Conservation (phyloP, 2,329 filamentous ascomycete species). For the Nannizzia gypsea region DNA sequence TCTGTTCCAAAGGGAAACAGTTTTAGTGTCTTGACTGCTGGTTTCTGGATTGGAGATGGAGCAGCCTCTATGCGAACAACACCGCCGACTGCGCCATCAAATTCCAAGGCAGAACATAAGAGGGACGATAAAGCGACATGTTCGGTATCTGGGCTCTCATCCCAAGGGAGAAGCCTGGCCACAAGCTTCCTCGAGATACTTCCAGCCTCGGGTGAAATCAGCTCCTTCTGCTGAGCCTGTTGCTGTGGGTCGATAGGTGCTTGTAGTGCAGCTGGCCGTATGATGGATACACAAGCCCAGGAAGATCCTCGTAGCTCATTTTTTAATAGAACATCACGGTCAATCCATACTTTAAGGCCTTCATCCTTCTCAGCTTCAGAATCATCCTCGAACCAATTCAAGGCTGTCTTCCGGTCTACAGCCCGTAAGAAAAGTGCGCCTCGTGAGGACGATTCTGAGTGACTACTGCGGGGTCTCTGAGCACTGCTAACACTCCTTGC, state of each 20-base stretch:
- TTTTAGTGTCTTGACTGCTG: slow-evolving; percentile 56
- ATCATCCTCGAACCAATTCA: slow-evolving; percentile 68
- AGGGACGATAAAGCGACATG: slow-evolving; percentile 67
- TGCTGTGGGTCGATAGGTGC: slow-evolving; percentile 57
- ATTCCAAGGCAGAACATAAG: slow-evolving; percentile 62
- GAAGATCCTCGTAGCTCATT: slow-evolving; percentile 63
- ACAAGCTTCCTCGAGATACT: slow-evolving; percentile 56
- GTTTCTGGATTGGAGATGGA: slow-evolving; percentile 56
- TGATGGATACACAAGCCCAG: slow-evolving; percentile 73
- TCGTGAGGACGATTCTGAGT: slow-evolving; percentile 49
- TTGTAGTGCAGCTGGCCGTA: slow-evolving; percentile 68
- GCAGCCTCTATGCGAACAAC: slow-evolving; percentile 80
- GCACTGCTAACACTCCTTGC: slow-evolving; percentile 64
- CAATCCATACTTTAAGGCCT: slow-evolving; percentile 69
- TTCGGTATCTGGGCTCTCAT: slow-evolving; percentile 71
- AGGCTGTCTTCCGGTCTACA: slow-evolving; percentile 56
- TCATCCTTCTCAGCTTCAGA: slow-evolving; percentile 42
- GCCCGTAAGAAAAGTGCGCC: slow-evolving; percentile 61
- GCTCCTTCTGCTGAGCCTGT: slow-evolving; percentile 55
- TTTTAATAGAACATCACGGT: slow-evolving; percentile 60
- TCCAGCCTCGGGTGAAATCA: slow-evolving; percentile 45
- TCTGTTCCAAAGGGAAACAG: slow-evolving; percentile 64
- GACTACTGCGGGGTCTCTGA: slow-evolving; percentile 45
- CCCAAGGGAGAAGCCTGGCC: slow-evolving; percentile 65
- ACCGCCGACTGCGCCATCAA: slow-evolving; percentile 65